Evolutionary conservation across 1,139 yeast species (phyloP), one percentile per base, ranked within the genome.

Genomic region (Geotrichum aggregatum): DNA sequence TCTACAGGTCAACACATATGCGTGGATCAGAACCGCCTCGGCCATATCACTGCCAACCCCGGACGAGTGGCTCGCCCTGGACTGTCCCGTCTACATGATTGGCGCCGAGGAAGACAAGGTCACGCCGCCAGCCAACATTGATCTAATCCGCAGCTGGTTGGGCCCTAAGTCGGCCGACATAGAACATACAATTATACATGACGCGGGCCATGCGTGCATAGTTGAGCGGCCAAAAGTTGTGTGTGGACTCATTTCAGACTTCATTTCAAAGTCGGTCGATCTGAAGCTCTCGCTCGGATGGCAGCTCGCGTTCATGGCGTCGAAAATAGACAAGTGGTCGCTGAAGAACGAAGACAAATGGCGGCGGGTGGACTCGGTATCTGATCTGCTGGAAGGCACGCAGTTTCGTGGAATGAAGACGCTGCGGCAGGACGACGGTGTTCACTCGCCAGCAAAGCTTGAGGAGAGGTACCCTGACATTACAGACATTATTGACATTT

Each of bases 381-480:
- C 69, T 58, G 45, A 56, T 6, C 64, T 71, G 3, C 71, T 80
- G 40, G 78, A 73, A 5, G 63, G 69, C 0, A 71, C 84, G 0
- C 80, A 79, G 7, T 69, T 85, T 48, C 62, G 84, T 22, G 91
- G 87, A 1, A 83, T 85, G 88, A 85, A 85, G 63, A 85, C 92
- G 0, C 70, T 84, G 42, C 71, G 91, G 41, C 86, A 84, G 61
- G 80, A 78, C 18, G 92, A 85, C 63, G 60, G 65, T 0, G 67
- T 59, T 18, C 92, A 84, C 65, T 81, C 84, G 42, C 92, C 94
- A 0, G 53, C 54, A 1, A 62, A 66, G 0, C 66, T 85, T 49
- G 91, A 84, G 61, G 59, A 61, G 3, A 56, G 59, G 1, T 80
- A 80, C 59, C 74, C 76, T 0, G 76, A 72, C 44, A 71, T 85